Evolutionary conservation across 2,329 filamentous ascomycete genomes (phyloP), one percentile per base, ranked within the genome.

Genomic region (Teratosphaeria destructans): DNA sequence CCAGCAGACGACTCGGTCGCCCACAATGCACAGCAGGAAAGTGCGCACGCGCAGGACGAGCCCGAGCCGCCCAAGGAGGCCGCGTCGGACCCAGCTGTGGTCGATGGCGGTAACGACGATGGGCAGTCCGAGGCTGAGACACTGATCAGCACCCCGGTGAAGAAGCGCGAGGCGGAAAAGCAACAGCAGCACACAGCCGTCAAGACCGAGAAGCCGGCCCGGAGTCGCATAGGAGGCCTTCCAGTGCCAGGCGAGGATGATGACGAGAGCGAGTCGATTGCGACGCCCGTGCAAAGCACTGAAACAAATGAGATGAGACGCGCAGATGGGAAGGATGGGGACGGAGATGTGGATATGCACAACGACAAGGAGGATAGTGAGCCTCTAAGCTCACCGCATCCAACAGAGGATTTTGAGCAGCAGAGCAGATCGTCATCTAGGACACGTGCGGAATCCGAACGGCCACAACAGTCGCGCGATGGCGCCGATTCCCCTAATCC

Each of bases 61-160:
- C 56, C 56, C 8, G 47, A 55, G 5, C 54, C 43, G 29, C 47
- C 53, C 12, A 60, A 59, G n/a, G 61, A 62, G 12, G 35, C 53
- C 10, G 29, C 58, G 12, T 52, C 47, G 23, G 57, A 57, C 11
- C 63, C 43, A 49, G 16, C 43, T 49, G 43, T n/a, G 19, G 16
- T 65, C 53, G 64, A 63, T 54, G 67, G 58, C 43, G 62, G 65
- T 54, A 66, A 71, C 19, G 74, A 70, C 37, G 70, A 73, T 57
- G 74, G 74, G 63, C 75, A 78, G 64, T 79, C 77, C 16, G 78
- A 80, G 68, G 78, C 78, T 57, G 78, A 80, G 69, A 80, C 78
- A 35, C 74, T 79, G 60, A 76, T 79, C 43, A 72, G 78, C 55
- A 74, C 71, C 34, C 72, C 75, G 35, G 72, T 76, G 62, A 74